Conservation (phyloP, 768 basidiomycete species). For the Dendrothele bispora region DNA sequence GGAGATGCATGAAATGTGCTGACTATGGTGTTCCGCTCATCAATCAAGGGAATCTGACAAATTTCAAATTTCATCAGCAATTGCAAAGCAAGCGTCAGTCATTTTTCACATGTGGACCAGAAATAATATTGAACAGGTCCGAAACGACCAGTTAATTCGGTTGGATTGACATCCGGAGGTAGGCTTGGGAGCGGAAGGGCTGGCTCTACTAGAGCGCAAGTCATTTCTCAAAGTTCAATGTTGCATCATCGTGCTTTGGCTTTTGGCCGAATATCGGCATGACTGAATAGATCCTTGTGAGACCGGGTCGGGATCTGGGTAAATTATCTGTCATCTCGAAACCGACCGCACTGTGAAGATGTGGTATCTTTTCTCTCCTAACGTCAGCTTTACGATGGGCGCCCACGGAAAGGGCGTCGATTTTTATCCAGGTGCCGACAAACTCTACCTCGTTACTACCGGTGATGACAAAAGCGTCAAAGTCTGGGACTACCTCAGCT, state of each 20-base stretch:
- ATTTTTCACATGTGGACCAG: too few relatives aligned
- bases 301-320: too few relatives aligned
- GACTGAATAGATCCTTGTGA: too few relatives aligned
- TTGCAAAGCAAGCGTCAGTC: too few relatives aligned
- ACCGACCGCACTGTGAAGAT: conserved; percentile 96
- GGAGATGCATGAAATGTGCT: too few relatives aligned
- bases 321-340: conserved; percentile 96
- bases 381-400: conserved; percentile 93
- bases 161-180: conserved; percentile 98
- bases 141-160: conserved; percentile 98
- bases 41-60: conserved; percentile 92
- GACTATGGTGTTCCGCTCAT: too few relatives aligned
- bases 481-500: conserved; percentile 97
- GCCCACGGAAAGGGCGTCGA: conserved; percentile 99
- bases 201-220: conserved; percentile 96
- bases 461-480: conserved; percentile 98
- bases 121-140: too few relatives aligned
- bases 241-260: too few relatives aligned
- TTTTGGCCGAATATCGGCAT: too few relatives aligned
- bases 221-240: too few relatives aligned
- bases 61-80: conserved; percentile 97
- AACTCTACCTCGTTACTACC: conserved; percentile 93
- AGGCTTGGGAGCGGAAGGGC: conserved; percentile 97
- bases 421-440: conserved; percentile 96
- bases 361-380: conserved; percentile 87